Evolutionary conservation across 2,329 filamentous ascomycete genomes (phyloP).

Genomic region (Zymoseptoria tritici): DNA sequence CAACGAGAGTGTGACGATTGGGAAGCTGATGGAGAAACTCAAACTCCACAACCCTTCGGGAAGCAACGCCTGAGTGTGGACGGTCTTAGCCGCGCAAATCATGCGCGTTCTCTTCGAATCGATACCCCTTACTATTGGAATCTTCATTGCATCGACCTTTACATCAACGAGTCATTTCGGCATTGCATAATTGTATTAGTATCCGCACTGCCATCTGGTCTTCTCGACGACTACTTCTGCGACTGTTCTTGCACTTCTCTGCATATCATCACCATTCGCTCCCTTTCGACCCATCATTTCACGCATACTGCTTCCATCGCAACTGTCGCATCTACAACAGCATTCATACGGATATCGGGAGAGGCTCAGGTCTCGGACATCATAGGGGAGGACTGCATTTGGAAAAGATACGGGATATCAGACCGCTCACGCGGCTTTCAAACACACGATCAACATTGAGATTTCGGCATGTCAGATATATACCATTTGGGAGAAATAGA

Average conservation of each 20-base stretch:
- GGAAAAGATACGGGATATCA: not conserved
- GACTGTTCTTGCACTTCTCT: not conserved
- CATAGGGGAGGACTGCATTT: not conserved
- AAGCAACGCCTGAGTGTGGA: constrained; percentile 4
- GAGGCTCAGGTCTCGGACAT: not conserved
- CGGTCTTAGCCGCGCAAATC: not conserved
- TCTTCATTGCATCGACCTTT: not conserved
- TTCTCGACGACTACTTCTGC: not conserved
- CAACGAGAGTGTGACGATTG: constrained; percentile 67
- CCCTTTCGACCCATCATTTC: not conserved
- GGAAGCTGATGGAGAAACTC: constrained; percentile 80
- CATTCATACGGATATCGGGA: not conserved
- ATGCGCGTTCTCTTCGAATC: not conserved
- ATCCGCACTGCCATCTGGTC: not conserved
- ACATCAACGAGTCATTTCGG: not conserved
- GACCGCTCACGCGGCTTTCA: not conserved
- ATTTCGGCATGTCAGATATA: not conserved
- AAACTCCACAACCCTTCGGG: constrained; percentile 44
- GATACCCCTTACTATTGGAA: not conserved
- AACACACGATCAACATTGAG: not conserved
- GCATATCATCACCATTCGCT: not conserved
- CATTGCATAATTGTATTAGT: not conserved
- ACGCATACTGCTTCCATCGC: not conserved
- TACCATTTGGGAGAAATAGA: not conserved
- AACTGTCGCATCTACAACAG: not conserved